These are phyloP conservation scores for Trypanosoma lewisi DNA, from an alignment of 208 protist genomes.

Conservation along the genomic window DNA sequence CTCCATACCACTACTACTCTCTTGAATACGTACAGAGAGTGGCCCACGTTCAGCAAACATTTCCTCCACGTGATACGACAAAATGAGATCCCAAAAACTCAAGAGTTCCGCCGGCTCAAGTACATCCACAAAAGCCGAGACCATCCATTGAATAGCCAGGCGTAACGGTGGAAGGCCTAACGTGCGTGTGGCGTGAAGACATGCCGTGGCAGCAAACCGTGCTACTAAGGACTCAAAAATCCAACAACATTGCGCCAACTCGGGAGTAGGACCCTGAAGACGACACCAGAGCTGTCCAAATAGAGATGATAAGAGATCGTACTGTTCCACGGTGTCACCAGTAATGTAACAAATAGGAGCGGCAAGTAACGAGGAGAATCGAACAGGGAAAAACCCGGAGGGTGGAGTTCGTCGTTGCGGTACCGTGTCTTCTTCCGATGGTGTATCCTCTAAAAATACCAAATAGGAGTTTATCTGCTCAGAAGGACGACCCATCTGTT, in stretches of 20 bases:
- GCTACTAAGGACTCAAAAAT: conserved; percentile 74
- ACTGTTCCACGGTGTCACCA: conserved; percentile 82
- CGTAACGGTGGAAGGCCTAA: conserved; percentile 62
- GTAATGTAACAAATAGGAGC: conserved; percentile 83
- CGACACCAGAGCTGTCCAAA: conserved; percentile 76
- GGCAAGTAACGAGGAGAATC: conserved; percentile 45
- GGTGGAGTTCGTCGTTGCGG: conserved; percentile 28
- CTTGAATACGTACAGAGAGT: conserved; percentile 30
- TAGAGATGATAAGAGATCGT: conserved; percentile 67
- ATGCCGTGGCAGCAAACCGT: conserved; percentile 57
- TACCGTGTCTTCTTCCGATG: conserved; percentile 21
- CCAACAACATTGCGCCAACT: conserved; percentile 78
- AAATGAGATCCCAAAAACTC: conserved; percentile 77
- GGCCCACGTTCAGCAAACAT: conserved; percentile 45
- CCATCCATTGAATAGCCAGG: conserved; percentile 80
- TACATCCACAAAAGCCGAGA: conserved; percentile 73
- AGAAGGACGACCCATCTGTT: conserved; percentile 51
- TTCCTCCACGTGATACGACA: conserved; percentile 75
- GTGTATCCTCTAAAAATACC: conserved; percentile 24
- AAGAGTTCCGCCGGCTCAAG: conserved; percentile 75
- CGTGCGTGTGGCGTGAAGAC: conserved; percentile 55
- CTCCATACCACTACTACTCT: background rate
- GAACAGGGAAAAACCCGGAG: conserved; percentile 62
- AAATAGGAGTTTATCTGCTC: conserved; percentile 60
- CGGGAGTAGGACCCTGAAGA: conserved; percentile 82